Evolutionary conservation across 306 rosid species (phyloP).

Genomic region (Cucurbita pepo): DNA sequence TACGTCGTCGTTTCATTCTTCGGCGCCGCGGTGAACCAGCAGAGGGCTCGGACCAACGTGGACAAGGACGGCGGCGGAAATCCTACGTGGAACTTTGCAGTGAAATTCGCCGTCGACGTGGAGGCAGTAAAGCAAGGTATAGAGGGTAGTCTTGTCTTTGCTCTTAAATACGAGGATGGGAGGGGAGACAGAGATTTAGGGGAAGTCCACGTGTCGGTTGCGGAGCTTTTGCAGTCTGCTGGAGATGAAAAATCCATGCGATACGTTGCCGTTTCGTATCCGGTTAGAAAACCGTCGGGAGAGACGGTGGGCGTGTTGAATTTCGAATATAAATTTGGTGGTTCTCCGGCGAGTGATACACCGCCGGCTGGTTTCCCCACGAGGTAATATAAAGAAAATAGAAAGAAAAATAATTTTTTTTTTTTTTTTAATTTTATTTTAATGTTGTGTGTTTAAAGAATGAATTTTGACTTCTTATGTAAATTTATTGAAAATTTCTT

Average conservation of each 20-base stretch:
- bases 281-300: constrained; percentile 39
- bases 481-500: too few relatives aligned
- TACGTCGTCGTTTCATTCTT: constrained; percentile 50
- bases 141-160: constrained; percentile 19
- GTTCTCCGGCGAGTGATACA: not conserved
- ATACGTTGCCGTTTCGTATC: constrained; percentile 12
- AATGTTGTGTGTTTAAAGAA: too few relatives aligned
- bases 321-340: constrained; percentile 31
- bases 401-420: too few relatives aligned
- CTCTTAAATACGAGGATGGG: constrained; percentile 27
- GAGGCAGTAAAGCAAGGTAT: constrained; percentile 20
- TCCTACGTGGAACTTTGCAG: constrained; percentile 50
- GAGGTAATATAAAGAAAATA: not conserved
- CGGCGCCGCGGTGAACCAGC: constrained; percentile 21
- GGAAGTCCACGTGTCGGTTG: constrained; percentile 29
- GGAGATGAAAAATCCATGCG: constrained; percentile 13
- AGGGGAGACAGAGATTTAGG: constrained; percentile 37
- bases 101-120: constrained; percentile 27
- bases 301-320: constrained; percentile 28
- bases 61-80: constrained; percentile 24
- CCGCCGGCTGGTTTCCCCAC: not conserved
- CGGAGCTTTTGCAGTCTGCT: constrained; percentile 31
- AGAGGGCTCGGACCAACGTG: constrained; percentile 22
- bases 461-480: too few relatives aligned
- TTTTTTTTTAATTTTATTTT: too few relatives aligned